Conservation (phyloP, 2,329 filamentous ascomycete genomes). For the Gaeumannomyces sp. region DNA sequence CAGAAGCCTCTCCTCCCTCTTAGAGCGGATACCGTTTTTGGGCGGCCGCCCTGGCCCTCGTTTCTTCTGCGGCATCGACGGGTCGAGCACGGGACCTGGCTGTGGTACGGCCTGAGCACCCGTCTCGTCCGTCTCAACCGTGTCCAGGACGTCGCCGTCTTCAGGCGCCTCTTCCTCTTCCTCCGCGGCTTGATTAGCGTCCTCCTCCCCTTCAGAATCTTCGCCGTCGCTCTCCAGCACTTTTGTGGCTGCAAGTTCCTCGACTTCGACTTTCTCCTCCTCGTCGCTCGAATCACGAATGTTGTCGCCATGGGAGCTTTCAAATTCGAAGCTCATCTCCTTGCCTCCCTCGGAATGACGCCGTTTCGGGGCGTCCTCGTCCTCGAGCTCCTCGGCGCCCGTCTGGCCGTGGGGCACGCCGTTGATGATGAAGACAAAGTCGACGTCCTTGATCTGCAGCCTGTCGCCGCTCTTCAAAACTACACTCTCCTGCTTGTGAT, state of each 20-base stretch:
- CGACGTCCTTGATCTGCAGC: conserved; percentile 67
- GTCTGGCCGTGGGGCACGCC: conserved; percentile 51
- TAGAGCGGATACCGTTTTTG: conserved; percentile 79
- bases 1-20: conserved; percentile 60
- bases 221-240: conserved; percentile 21
- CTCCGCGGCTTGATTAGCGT: conserved; percentile 15
- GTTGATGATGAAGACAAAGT: conserved; percentile 63
- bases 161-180: conserved; percentile 18
- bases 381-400: conserved; percentile 52
- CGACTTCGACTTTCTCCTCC: conserved; percentile 25
- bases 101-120: conserved; percentile 19
- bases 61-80: conserved; percentile 50
- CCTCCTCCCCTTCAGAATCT: conserved; percentile 24
- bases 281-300: conserved; percentile 51
- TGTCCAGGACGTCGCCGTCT: conserved; percentile 25
- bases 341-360: conserved; percentile 53
- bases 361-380: conserved; percentile 42
- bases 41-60: conserved; percentile 75
- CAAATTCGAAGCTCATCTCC: conserved; percentile 70
- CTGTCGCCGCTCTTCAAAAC: conserved; percentile 56
- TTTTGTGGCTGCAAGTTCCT: conserved; percentile 7
- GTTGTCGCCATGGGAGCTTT: conserved; percentile 53
- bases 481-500: conserved; percentile 46
- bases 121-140: conserved; percentile 24
- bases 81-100: conserved; percentile 24